Conservation (phyloP, 2,329 filamentous ascomycete species). For the Neofusicoccum sp. region DNA sequence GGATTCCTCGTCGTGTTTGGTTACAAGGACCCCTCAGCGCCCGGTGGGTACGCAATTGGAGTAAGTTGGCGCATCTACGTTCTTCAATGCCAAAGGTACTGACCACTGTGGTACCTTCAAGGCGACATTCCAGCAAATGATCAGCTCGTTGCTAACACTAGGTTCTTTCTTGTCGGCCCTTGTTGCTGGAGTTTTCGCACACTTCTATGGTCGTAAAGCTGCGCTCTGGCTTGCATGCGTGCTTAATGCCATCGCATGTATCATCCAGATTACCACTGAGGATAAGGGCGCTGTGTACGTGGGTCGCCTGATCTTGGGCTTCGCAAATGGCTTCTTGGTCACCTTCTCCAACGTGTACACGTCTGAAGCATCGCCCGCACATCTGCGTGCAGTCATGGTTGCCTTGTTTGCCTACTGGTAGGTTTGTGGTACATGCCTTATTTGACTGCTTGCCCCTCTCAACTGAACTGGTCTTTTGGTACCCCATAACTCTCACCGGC, state of each 20-base stretch:
- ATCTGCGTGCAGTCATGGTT: constrained; percentile 43
- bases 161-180: constrained; percentile 53
- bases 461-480: too few relatives aligned
- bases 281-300: constrained; percentile 36
- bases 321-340: constrained; percentile 48
- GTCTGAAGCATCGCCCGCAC: constrained; percentile 39
- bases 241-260: constrained; percentile 42
- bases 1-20: constrained; percentile 54
- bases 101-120: constrained; percentile 27
- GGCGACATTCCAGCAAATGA: constrained; percentile 53
- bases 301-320: constrained; percentile 41
- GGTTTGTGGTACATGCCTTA: constrained; percentile 32
- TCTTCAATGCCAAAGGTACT: too few relatives aligned
- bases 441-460: constrained; percentile 27
- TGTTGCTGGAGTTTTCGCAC: constrained; percentile 47
- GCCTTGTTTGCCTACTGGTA: constrained; percentile 47
- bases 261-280: constrained; percentile 25
- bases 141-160: constrained; percentile 52
- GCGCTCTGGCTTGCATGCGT: constrained; percentile 51
- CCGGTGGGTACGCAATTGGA: constrained; percentile 43
- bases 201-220: constrained; percentile 47
- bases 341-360: constrained; percentile 53
- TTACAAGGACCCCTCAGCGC: constrained; percentile 41
- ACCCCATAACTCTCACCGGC: too few relatives aligned
- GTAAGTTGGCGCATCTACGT: constrained; percentile 27